These are phyloP conservation scores for Corchorus olitorius DNA, from an alignment of 345 rosid species.

Conservation along the genomic window DNA sequence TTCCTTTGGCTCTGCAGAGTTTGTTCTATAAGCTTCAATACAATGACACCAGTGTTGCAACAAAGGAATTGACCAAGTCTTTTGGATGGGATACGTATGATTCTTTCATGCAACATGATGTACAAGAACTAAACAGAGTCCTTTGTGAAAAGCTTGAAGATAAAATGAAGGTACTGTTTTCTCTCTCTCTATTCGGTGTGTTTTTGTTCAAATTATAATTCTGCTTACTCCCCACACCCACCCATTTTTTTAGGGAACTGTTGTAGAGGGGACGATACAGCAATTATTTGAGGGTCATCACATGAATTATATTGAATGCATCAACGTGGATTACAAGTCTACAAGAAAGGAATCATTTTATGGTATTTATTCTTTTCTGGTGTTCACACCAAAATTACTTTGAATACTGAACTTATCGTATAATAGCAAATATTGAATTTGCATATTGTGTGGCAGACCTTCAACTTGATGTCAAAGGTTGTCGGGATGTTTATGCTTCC, in stretches of 20 bases:
- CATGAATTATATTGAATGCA: conserved; percentile 98
- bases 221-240: not conserved
- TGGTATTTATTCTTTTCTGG: conserved; percentile 48
- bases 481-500: conserved; percentile 95
- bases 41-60: conserved; percentile 89
- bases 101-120: conserved; percentile 99
- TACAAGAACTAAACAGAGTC: conserved; percentile 96
- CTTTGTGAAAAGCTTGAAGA: conserved; percentile 93
- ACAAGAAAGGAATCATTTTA: conserved; percentile 95
- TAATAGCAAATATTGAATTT: not conserved
- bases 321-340: conserved; percentile 92
- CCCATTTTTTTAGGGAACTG: conserved; percentile 67
- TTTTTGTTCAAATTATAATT: not conserved
- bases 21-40: conserved; percentile 96
- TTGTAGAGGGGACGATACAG: conserved; percentile 98
- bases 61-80: conserved; percentile 91
- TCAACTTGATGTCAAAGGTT: conserved; percentile 99
- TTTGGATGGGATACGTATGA: conserved; percentile 99
- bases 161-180: conserved; percentile 79
- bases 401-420: conserved; percentile 21
- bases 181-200: not conserved
- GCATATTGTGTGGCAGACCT: conserved; percentile 62
- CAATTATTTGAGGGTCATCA: conserved; percentile 97
- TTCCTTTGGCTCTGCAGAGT: conserved; percentile 96
- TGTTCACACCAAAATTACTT: not conserved